Conservation (phyloP, 2,329 filamentous ascomycete species). For the Pseudomassariella vexata region DNA sequence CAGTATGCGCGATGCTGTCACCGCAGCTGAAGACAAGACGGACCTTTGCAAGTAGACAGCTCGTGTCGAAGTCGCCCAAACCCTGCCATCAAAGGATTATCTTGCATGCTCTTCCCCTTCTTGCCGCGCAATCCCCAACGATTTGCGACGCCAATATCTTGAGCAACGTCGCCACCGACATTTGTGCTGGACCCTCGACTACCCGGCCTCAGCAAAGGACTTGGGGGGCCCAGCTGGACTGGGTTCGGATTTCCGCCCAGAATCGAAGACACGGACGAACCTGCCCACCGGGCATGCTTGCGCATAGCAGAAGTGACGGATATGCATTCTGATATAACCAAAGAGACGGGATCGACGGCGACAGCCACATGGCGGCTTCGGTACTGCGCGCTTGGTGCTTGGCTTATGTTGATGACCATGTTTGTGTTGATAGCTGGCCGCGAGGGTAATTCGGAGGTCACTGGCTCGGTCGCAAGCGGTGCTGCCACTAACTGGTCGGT, state of each 20-base stretch:
- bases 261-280: conserved; percentile 94
- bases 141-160: conserved; percentile 62
- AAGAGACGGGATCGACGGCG: conserved; percentile 81
- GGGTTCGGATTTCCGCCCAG: conserved; percentile 68
- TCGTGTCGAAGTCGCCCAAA: conserved; percentile 88
- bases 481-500: conserved; percentile 19
- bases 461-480: conserved; percentile 18
- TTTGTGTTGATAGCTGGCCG: conserved; percentile 15
- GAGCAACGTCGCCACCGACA: conserved; percentile 32
- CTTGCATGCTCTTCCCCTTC: conserved; percentile 95
- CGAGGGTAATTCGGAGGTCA: conserved; percentile 16
- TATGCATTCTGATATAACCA: conserved; percentile 98
- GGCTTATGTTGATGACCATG: conserved; percentile 10
- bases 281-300: conserved; percentile 92
- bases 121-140: conserved; percentile 92
- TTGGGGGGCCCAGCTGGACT: conserved; percentile 45
- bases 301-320: conserved; percentile 97
- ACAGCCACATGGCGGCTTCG: conserved; percentile 64
- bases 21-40: conserved; percentile 10
- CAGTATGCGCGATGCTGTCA: conserved; percentile 15
- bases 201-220: conserved; percentile 31
- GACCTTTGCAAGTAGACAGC: conserved; percentile 77
- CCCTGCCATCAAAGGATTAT: conserved; percentile 91
- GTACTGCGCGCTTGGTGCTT: conserved; percentile 47
- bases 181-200: conserved; percentile 33